A percentile compares a stretch with the other conserved stretches of the same genome.
Evolutionary conservation across 1,139 yeast genomes (phyloP).

Genomic region (Yamadazyma atlantica): DNA sequence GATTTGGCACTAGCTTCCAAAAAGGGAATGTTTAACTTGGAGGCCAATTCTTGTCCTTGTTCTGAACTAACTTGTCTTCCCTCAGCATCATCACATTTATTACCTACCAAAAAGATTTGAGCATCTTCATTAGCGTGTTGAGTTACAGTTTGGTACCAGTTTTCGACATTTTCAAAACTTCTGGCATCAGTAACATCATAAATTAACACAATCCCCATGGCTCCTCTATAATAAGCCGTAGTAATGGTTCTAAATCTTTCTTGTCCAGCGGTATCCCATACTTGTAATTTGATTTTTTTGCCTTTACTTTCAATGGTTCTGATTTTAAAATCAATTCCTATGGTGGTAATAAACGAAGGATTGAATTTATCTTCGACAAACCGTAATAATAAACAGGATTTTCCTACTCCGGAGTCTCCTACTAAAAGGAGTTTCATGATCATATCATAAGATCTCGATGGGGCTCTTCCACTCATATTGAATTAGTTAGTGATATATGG

Average conservation of each 20-base stretch:
- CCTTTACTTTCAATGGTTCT: slow-evolving; percentile 95
- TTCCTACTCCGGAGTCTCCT: slow-evolving; percentile 98
- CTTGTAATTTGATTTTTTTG: slow-evolving; percentile 88
- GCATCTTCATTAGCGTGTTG: slow-evolving; percentile 97
- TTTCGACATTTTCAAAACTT: slow-evolving; percentile 81
- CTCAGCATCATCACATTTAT: slow-evolving; percentile 88
- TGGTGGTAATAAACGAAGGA: slow-evolving; percentile 94
- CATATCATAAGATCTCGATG: slow-evolving; percentile 85
- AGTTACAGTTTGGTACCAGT: slow-evolving; percentile 93
- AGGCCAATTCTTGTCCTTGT: slow-evolving; percentile 90
- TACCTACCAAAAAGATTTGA: slow-evolving; percentile 89
- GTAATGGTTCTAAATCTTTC: slow-evolving; percentile 98
- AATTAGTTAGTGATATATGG: too few species aligned
- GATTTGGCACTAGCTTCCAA: slow-evolving; percentile 96
- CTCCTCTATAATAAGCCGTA: slow-evolving; percentile 97
- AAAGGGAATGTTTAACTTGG: slow-evolving; percentile 84
- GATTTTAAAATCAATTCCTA: slow-evolving; percentile 96
- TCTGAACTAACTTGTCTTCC: slow-evolving; percentile 75
- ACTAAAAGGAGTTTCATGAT: slow-evolving; percentile 90
- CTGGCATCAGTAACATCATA: slow-evolving; percentile 96
- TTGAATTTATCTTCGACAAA: slow-evolving; percentile 97
- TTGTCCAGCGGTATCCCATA: slow-evolving; percentile 99
- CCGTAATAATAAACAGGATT: slow-evolving; percentile 88
- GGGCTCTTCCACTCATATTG: slow-evolving; percentile 56
- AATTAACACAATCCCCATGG: slow-evolving; percentile 95